Evolutionary conservation across 169 alveolate genomes (phyloP), one percentile per base, ranked within the genome.

Genomic region (Plasmodium adleri): DNA sequence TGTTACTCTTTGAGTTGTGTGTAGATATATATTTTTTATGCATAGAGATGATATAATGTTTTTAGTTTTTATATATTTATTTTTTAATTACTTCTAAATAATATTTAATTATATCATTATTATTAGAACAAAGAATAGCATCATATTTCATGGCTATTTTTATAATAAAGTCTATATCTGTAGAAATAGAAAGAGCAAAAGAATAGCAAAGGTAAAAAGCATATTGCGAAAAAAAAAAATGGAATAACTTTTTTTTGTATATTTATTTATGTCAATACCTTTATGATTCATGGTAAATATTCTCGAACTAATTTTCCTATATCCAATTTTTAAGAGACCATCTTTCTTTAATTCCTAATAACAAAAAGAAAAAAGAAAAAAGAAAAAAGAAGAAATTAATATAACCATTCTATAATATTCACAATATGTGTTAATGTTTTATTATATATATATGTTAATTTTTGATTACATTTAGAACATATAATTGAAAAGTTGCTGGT

Each of bases 221-320:
- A 78, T 20, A 78, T 2, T 32, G 54, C 7, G 22, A 20, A 20
- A 20, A 20, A 49, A 12, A 52, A 66, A 66, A 67, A 28, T 12
- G 13, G 24, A 39, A 68, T 13, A 52, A 24, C 0, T 39, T 26
- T 47, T 67, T 3, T 76, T 28, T 78, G 12, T 78, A 39, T 64
- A 52, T 58, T 74, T 32, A 43, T 43, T 74, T 60, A 52, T 28
- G 45, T 28, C 15, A 52, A 50, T 78, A 78, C 89, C 89, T 60
- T 78, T 78, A 59, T 78, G 78, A 66, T 78, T 73, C 89, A 78
- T 78, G 22, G 78, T 78, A 59, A 78, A 59, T 49, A 78, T 71
- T 28, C 47, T 15, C 9, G 76, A 52, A 52, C 54, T 47, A 9
- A 49, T 52, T 26, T 78, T 64, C 54, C 54, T 78, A 78, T 45